A percentile compares a stretch with the other conserved stretches of the same genome.
Evolutionary conservation across 1,139 yeast genomes (phyloP).

Genomic region (Saccharomyces hybrid): DNA sequence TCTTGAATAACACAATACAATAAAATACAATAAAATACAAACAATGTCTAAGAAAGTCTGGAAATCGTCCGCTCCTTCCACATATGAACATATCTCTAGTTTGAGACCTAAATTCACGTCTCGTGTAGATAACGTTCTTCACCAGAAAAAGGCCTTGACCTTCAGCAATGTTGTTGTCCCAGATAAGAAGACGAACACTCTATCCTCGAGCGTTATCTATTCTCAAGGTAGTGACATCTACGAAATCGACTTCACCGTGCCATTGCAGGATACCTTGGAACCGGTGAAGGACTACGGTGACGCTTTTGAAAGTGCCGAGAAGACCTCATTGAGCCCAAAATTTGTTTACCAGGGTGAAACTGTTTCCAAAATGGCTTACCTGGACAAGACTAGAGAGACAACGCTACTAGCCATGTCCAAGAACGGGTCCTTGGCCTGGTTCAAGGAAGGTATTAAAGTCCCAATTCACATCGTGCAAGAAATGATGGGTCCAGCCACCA

Average conservation of each 20-base stretch:
- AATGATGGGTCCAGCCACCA: slow-evolving; percentile 27
- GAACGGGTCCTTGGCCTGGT: slow-evolving; percentile 31
- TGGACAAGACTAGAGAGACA: slow-evolving; percentile 19
- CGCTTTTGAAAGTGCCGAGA: slow-evolving; percentile 16
- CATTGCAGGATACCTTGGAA: slow-evolving; percentile 15
- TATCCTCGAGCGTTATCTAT: slow-evolving; percentile 23
- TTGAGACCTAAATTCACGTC: slow-evolving; percentile 50
- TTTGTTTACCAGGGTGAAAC: slow-evolving; percentile 29
- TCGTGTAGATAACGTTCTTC: slow-evolving; percentile 15
- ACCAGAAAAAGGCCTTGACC: slow-evolving; percentile 15
- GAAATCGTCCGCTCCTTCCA: slow-evolving; percentile 86
- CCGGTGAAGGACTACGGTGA: slow-evolving; percentile 22
- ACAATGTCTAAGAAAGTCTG: slow-evolving; percentile 49
- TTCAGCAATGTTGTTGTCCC: slow-evolving; percentile 26
- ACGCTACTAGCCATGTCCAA: slow-evolving; percentile 25
- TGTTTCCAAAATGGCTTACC: slow-evolving; percentile 20
- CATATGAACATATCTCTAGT: slow-evolving; percentile 51
- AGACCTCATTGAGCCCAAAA: slow-evolving; percentile 15
- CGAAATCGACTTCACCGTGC: slow-evolving; percentile 26
- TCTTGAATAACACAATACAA: neutral
- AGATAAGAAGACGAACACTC: slow-evolving; percentile 18
- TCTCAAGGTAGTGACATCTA: slow-evolving; percentile 28
- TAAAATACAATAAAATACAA: neutral
- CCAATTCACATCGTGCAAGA: slow-evolving; percentile 29
- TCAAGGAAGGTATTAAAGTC: slow-evolving; percentile 23